phyloP scores from a whole-genome alignment of 768 basidiomycete genomes.

The Hortiboletus flavorubellus region DNA sequence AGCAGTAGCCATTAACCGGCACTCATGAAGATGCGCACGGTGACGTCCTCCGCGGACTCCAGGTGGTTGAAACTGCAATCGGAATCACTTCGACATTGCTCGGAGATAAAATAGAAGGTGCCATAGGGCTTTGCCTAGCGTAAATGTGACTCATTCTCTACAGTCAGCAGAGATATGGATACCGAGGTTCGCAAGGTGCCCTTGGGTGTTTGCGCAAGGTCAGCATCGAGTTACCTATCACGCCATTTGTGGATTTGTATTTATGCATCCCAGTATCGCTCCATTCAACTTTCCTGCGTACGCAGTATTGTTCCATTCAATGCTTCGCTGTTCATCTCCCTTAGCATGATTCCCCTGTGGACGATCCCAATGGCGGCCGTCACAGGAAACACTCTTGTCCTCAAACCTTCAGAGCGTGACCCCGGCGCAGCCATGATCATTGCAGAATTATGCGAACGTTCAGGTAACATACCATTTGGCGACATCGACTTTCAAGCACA shows the following conservation, averaged over 20 bases:
- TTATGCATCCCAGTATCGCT: conserved; percentile 48
- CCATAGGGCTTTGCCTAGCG: background rate
- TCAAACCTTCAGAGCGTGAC: conserved; percentile 96
- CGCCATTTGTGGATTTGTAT: background rate
- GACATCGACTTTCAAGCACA: background rate
- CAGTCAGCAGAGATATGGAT: conserved; percentile 96
- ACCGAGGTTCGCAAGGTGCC: conserved; percentile 82
- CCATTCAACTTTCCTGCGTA: conserved; percentile 93
- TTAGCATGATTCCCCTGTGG: conserved; percentile 95
- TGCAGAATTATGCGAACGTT: conserved; percentile 87
- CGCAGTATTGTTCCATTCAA: conserved; percentile 22
- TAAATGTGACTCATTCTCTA: conserved; percentile 14
- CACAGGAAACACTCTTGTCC: conserved; percentile 90
- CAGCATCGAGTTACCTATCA: conserved; percentile 1
- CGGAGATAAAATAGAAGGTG: conserved; percentile 91
- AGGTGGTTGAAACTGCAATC: conserved; percentile 80
- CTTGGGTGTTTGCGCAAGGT: conserved; percentile 82
- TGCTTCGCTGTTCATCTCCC: background rate
- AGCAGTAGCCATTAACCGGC: background rate
- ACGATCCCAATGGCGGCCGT: conserved; percentile 85
- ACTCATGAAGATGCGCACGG: conserved; percentile 78
- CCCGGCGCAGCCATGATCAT: conserved; percentile 98
- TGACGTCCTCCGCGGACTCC: conserved; percentile 88
- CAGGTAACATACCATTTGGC: conserved; percentile 41
- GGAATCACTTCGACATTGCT: conserved; percentile 82